A percentile compares a stretch with the other conserved stretches of the same genome.
phyloP scores from a whole-genome alignment of 2,329 filamentous ascomycete genomes.

The Aspergillus clavatus region DNA sequence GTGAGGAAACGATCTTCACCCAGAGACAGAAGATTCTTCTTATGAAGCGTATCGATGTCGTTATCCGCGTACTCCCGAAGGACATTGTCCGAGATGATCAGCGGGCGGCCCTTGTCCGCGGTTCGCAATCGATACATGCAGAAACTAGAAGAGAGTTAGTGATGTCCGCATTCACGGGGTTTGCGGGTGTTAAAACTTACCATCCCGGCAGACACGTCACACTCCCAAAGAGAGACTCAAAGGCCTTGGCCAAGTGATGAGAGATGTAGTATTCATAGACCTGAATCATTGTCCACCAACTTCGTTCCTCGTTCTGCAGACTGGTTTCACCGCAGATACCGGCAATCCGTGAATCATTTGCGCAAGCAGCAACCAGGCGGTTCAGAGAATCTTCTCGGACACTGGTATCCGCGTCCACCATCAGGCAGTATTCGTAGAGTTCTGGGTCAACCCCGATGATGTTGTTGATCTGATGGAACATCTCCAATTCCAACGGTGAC shows the following conservation, averaged over 20 bases:
- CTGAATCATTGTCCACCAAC: constrained; percentile 99
- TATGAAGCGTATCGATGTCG: constrained; percentile 88
- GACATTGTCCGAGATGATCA: constrained; percentile 86
- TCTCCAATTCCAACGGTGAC: constrained; percentile 93
- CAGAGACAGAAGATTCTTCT: constrained; percentile 86
- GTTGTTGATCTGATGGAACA: constrained; percentile 99
- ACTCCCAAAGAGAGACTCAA: constrained; percentile 94
- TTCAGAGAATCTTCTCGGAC: constrained; percentile 91
- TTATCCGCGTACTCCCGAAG: constrained; percentile 86
- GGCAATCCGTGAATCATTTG: constrained; percentile 91
- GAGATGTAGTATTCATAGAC: constrained; percentile 99
- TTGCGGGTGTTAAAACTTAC: constrained; percentile 54
- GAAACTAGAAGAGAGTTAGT: constrained; percentile 64
- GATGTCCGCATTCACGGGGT: constrained; percentile 1
- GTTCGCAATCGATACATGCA: constrained; percentile 97
- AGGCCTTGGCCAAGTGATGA: constrained; percentile 92
- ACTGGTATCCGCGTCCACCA: constrained; percentile 96
- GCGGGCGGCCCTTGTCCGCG: constrained; percentile 84
- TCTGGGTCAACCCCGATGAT: constrained; percentile 97
- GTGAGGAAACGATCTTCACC: constrained; percentile 97
- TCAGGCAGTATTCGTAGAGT: constrained; percentile 92
- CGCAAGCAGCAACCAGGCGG: constrained; percentile 83
- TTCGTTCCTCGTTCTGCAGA: constrained; percentile 88
- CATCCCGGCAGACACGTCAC: constrained; percentile 99
- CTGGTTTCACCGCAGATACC: constrained; percentile 97